Percentiles rank a stretch among this genome's conserved stretches.
These are phyloP conservation scores for Spirogloea muscicola DNA, from an alignment of 139 green algal genomes.

Conservation along the genomic window DNA sequence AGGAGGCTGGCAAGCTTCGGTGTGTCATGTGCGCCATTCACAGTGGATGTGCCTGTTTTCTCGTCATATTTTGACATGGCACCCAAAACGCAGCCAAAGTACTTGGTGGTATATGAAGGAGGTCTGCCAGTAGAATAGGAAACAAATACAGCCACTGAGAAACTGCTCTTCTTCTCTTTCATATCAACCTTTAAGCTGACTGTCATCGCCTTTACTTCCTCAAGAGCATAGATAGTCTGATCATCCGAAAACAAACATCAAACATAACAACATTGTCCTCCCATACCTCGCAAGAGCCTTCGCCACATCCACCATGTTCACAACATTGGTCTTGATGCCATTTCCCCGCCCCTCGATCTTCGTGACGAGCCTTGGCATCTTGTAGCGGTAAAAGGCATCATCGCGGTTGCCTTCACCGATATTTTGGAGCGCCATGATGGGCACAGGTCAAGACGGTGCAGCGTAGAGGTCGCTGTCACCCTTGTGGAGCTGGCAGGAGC, in stretches of 20 bases:
- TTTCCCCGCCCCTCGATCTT: slow-evolving; percentile 97
- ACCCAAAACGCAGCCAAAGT: slow-evolving; percentile 93
- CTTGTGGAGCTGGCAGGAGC: no score
- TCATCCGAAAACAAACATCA: no score
- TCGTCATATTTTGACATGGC: slow-evolving; percentile 95
- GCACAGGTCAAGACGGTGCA: no score
- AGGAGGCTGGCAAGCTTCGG: slow-evolving; percentile 78
- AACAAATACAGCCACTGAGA: no score
- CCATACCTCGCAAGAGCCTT: slow-evolving; percentile 93
- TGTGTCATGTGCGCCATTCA: slow-evolving; percentile 85
- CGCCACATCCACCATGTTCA: slow-evolving; percentile 98
- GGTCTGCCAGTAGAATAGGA: no score
- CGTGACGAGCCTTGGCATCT: slow-evolving; percentile 92
- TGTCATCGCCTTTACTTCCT: no score
- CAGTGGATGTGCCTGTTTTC: slow-evolving; percentile 81
- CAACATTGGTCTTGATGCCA: slow-evolving; percentile 98
- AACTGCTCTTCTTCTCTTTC: no score
- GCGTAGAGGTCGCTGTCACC: no score
- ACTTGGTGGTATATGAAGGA: slow-evolving; percentile 92
- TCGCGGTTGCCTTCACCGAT: slow-evolving; percentile 86
- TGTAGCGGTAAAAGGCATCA: slow-evolving; percentile 94
- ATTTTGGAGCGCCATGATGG: slow-evolving; percentile 41
- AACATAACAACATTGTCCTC: no score
- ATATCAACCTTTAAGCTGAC: no score
- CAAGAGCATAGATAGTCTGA: no score